Percentiles rank a stretch among this genome's conserved stretches.
Evolutionary conservation across 257 asterid species (phyloP).

Genomic region (Solanum pennellii): DNA sequence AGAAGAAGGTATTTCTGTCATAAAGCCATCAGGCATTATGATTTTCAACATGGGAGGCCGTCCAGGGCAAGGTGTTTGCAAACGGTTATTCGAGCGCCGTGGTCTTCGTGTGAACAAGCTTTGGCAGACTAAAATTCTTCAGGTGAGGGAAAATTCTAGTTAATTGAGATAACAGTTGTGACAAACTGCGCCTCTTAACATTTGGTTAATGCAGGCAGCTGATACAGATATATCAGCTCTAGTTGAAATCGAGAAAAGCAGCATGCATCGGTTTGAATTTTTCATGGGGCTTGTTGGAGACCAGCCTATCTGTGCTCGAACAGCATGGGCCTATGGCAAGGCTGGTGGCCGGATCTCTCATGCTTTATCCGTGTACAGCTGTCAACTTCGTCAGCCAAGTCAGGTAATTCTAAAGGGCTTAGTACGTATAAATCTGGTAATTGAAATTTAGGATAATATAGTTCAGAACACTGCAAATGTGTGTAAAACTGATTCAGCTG

Average conservation of each 20-base stretch:
- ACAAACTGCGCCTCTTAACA: slow-evolving; percentile 9
- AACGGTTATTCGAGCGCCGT: slow-evolving; percentile 96
- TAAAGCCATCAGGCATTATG: slow-evolving; percentile 95
- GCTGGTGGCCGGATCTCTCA: slow-evolving; percentile 96
- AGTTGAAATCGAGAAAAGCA: slow-evolving; percentile 94
- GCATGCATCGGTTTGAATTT: slow-evolving; percentile 97
- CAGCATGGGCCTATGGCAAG: slow-evolving; percentile 98
- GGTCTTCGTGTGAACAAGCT: slow-evolving; percentile 85
- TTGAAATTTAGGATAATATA: background rate
- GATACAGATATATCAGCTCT: slow-evolving; percentile 97
- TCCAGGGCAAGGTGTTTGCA: slow-evolving; percentile 95
- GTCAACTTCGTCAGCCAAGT: slow-evolving; percentile 86
- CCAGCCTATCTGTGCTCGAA: slow-evolving; percentile 95
- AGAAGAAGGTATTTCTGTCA: slow-evolving; percentile 96
- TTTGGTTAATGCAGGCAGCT: slow-evolving; percentile 70
- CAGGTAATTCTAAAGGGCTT: slow-evolving; percentile 30
- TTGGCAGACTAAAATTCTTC: slow-evolving; percentile 98
- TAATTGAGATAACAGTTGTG: background rate
- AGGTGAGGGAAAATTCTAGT: slow-evolving; percentile 31
- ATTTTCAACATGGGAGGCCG: slow-evolving; percentile 99
- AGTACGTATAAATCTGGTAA: background rate
- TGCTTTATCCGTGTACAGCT: slow-evolving; percentile 91
- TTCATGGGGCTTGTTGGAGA: slow-evolving; percentile 99
- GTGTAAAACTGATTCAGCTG: slow-evolving; percentile 13
- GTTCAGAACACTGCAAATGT: background rate